Base-by-base conservation (phyloP, 2,329 filamentous ascomycete genomes). In the Epichloe sylvatica region DNA sequence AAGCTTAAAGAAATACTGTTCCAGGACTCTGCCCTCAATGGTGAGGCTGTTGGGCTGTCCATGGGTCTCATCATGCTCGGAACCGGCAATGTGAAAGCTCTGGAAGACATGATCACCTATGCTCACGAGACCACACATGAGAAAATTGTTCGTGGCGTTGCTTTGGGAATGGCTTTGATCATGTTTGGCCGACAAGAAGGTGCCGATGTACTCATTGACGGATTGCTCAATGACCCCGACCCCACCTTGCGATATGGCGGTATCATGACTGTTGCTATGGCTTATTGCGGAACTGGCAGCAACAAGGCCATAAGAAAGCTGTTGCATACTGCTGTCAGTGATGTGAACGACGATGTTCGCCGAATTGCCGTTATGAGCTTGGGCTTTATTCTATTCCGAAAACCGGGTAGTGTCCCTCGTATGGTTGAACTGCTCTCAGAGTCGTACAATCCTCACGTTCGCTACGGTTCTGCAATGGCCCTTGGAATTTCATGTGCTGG, bases 1-100 rank as follows among this genome's bases (percentile, higher is more conserved):
- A 90, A 88, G 57, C 83, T 98, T 52, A 91, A 88, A 66, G 81
- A 77, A 19, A 86, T 96, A 33, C 76, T 98, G 2, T 95, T 91
- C 69, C 83, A 86, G 5, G 92, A 98, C 66, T 97, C 90, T 6
- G 92, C 92, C 5, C 81, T 98, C 59, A 97, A 96, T 56, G 92
- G 92, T 60, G 92, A 98, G 70, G 92, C 92, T 42, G 90, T 97
- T 45, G 92, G 92, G 60, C 76, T 98, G 51, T 78, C 91, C 12
- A 97, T 98, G 88, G 92, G 92, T 67, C 77, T 98, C 44, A 90
- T 98, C 65, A 98, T 97, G 92, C 74, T 98, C 49, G 92, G 92
- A 49, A 96, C 91, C n/a, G 92, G 91, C 53, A 95, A 96, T 64
- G 83, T 89, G 63, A 89, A 86, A 65, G 90, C 89, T 8, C 71